phyloP scores from a whole-genome alignment of 352 stramenopile species.

The Globisporangium viniferum region DNA sequence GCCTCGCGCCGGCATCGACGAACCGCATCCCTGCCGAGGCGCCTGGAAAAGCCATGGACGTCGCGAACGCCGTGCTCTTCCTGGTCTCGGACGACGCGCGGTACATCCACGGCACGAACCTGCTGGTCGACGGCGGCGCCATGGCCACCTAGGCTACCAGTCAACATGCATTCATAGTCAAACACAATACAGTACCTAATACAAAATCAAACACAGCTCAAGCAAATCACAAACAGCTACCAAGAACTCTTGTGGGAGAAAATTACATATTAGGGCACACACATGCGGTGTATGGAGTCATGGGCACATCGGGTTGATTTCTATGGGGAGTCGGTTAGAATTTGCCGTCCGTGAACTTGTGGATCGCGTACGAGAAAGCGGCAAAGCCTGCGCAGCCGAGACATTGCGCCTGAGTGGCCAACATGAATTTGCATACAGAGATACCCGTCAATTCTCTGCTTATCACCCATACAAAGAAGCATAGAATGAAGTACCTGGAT shows the following conservation, averaged over 20 bases:
- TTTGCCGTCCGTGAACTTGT: constrained; percentile 81
- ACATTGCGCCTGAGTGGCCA: constrained; percentile 62
- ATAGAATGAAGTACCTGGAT: constrained; percentile 38
- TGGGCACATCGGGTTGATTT: background rate
- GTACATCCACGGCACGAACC: constrained; percentile 61
- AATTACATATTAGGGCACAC: constrained; percentile 3
- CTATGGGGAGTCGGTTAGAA: constrained; percentile 33
- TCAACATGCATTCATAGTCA: background rate
- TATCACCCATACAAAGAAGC: background rate
- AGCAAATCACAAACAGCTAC: background rate
- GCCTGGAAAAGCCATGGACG: constrained; percentile 55
- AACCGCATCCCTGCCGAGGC: constrained; percentile 57
- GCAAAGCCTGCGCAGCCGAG: constrained; percentile 92
- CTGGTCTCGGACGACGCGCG: constrained; percentile 59
- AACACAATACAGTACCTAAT: background rate
- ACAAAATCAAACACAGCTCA: background rate
- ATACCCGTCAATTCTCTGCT: no score
- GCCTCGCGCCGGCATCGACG: constrained; percentile 35
- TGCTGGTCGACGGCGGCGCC: constrained; percentile 57
- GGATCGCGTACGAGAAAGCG: constrained; percentile 89
- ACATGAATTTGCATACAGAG: no score
- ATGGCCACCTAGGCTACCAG: constrained; percentile 37
- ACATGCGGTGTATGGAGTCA: background rate
- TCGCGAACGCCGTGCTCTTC: constrained; percentile 69
- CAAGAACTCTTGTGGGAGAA: background rate